These are phyloP conservation scores for Salix viminalis DNA, from an alignment of 345 rosid species.

Conservation along the genomic window DNA sequence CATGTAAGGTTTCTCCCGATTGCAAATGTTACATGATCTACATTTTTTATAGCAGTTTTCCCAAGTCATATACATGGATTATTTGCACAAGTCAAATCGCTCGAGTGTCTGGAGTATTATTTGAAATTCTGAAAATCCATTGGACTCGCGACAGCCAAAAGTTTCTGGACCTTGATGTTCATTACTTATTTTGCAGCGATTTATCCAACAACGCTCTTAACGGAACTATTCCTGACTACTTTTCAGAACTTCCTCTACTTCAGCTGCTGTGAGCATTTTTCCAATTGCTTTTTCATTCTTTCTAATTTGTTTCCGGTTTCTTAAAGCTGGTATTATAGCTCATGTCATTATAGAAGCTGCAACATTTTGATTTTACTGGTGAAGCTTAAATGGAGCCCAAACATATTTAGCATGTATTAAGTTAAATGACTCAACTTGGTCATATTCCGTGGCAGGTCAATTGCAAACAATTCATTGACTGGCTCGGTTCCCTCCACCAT, in stretches of 20 bases:
- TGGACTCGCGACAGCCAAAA: not conserved
- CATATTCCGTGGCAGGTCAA: slow-evolving; percentile 51
- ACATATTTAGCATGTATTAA: not conserved
- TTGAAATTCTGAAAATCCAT: not conserved
- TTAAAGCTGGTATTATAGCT: not conserved
- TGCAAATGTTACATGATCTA: slow-evolving; percentile 1
- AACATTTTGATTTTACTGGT: not conserved
- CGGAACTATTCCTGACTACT: slow-evolving; percentile 66
- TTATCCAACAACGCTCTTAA: slow-evolving; percentile 65
- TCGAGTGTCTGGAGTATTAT: slow-evolving; percentile 5
- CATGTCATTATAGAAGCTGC: not conserved
- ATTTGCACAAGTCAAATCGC: not conserved
- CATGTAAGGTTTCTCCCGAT: slow-evolving; percentile 51
- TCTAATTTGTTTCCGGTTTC: not conserved
- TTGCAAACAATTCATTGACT: slow-evolving; percentile 68
- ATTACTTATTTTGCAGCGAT: slow-evolving; percentile 43
- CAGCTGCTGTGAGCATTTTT: slow-evolving; percentile 61
- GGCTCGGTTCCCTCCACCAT: slow-evolving; percentile 65
- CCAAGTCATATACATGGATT: not conserved
- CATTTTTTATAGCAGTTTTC: slow-evolving; percentile 7
- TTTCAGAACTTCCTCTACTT: slow-evolving; percentile 60
- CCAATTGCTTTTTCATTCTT: slow-evolving; percentile 9
- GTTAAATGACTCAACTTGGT: slow-evolving; percentile 10
- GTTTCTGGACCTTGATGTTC: slow-evolving; percentile 3
- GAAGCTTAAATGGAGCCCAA: not conserved